Base-by-base conservation (phyloP, 176 grass and related monocot genomes). In the Elaeis guineensis region DNA sequence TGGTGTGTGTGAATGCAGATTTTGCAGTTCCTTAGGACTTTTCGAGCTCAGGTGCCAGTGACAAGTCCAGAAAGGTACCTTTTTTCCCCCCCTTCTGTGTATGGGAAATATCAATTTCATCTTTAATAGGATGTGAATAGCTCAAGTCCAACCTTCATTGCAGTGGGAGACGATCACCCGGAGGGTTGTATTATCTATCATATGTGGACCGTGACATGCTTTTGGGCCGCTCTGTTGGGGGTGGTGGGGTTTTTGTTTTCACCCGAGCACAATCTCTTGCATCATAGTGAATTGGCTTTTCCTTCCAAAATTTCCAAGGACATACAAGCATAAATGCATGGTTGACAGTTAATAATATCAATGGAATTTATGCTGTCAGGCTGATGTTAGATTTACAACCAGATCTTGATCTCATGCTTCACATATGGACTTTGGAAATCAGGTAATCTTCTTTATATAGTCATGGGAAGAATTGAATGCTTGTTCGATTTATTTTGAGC, bases 141-240 rank as follows among this genome's bases (percentile, higher is more conserved):
- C 65, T 21, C 4, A 62, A 55, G 71, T 50, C 65, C 50, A 67
- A 52, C 60, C 60, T 79, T 22, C 57, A 50, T 74, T 53, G 51
- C 81, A 97, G 92, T 5, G 5, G 28, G 4, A 30, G 25, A 68
- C 50, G 81, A 64, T 91, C 92, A 56, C 87, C 80, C 54, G 92
- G 87, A 76, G 92, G 92, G 52, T 73, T 97, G 69, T 89, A 97
- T 77, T 97, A 91, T 70, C 78, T 97, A 51, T 91, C 92, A 54
- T 97, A 91, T 72, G 58, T 91, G 69, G 87, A 97, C 62, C 78
- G 70, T 18, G 73, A 91, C 75, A 91, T 97, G 92, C 84, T 97
- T 56, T 69, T 97, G 76, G 92, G 92, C 16, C 92, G 84, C 64
- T 75, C 92, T 16, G 70, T 89, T 39, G 84, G 84, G 15, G 84